Conservation (phyloP, 2,329 filamentous ascomycete species). For the Fonsecaea erecta region DNA sequence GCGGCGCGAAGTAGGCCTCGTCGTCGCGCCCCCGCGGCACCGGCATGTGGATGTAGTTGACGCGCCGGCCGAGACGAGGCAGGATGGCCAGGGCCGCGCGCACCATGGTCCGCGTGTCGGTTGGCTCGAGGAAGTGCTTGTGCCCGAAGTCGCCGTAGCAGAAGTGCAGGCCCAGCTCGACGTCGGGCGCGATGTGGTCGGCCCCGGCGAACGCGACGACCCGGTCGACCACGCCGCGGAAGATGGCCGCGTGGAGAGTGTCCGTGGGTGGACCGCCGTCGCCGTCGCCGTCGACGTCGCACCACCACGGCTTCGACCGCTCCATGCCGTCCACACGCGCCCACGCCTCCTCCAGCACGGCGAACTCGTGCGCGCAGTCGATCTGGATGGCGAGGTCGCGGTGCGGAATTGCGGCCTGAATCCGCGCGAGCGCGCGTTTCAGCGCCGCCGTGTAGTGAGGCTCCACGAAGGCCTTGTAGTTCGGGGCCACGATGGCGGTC, state of each 20-base stretch:
- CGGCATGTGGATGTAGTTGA: conserved; percentile 53
- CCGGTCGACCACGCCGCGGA: conserved; percentile 44
- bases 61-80: conserved; percentile 36
- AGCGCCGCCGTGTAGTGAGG: conserved; percentile 40
- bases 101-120: conserved; percentile 44
- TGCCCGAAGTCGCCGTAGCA: conserved; percentile 56
- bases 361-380: conserved; percentile 40
- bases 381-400: conserved; percentile 43
- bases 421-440: conserved; percentile 35
- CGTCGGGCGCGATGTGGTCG: conserved; percentile 41
- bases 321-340: conserved; percentile 12
- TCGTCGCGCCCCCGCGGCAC: conserved; percentile 49
- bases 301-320: conserved; percentile 43
- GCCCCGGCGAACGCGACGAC: conserved; percentile 41
- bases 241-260: conserved; percentile 34
- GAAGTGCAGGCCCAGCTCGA: conserved; percentile 53
- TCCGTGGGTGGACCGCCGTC: neutral
- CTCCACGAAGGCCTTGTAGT: conserved; percentile 39
- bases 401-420: conserved; percentile 40
- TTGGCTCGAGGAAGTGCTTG: conserved; percentile 52
- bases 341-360: conserved; percentile 36
- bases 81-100: conserved; percentile 46
- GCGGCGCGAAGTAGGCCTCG: conserved; percentile 46
- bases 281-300: conserved; percentile 1
- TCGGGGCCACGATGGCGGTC: conserved; percentile 23